Evolutionary conservation across 176 grass and related monocot species (phyloP), one percentile per base, ranked within the genome.

Genomic region (Aechmea fasciata): DNA sequence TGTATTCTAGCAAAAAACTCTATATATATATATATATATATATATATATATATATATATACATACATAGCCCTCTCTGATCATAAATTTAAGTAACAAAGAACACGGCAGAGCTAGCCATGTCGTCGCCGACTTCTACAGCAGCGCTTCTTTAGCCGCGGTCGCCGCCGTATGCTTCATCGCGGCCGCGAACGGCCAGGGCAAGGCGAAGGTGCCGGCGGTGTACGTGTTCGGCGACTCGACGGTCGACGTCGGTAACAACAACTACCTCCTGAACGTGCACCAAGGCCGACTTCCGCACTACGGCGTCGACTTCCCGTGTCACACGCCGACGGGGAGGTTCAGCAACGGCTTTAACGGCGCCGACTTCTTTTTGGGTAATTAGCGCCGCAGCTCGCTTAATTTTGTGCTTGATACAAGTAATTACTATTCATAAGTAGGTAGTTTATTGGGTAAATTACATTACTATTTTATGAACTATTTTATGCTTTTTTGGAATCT

Each of bases 161-260:
- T 41, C 33, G 33, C 33, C 33, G 33, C 5, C 33, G 33, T 41
- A 6, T 41, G 33, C 33, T 41, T 10, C 55, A 2, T n/a, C 1
- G 55, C 20, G 55, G 55, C n/a, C 20, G 55, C 17, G 11, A 12
- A 55, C 20, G 55, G 20, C 3, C 12, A 23, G 26, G 24, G 23
- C 3, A 69, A 9, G 49, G 29, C 24, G 11, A 77, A 83, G 49
- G 81, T 87, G n/a, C 78, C 78, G 52, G 90, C 83, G 9, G 79
- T 95, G 13, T 94, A 80, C 13, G 83, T 95, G 51, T 95, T 95
- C 2, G 86, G 90, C 0, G 86, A 95, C 83, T 95, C 87, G 6
- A 90, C 78, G 10, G 87, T 72, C 0, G 90, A 95, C 69, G 91
- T 87, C 24, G 87, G 91, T 2, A 90, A 90, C 50, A 95, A 95